Evolutionary conservation across 495 filamentous ascomycete species (phyloP).

Genomic region (Xylaria venustula): DNA sequence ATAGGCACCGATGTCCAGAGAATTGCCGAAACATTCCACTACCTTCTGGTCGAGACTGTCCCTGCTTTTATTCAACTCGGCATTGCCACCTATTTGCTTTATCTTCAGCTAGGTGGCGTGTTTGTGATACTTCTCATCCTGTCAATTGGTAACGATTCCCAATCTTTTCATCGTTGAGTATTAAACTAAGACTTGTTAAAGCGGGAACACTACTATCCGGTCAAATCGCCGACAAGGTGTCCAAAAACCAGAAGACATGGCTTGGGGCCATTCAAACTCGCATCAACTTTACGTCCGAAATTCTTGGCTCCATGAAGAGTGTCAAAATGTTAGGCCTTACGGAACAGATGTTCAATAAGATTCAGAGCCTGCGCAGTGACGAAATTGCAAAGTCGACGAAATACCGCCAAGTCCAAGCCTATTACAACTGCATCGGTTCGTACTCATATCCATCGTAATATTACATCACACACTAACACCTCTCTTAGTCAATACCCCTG

Average conservation of each 20-base stretch:
- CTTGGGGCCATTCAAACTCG: conserved; percentile 34
- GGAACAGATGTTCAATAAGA: conserved; percentile 25
- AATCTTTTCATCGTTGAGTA: too few species aligned
- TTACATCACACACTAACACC: not conserved
- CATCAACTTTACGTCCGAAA: conserved; percentile 30
- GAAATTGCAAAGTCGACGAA: conserved; percentile 41
- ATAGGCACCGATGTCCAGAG: conserved; percentile 29
- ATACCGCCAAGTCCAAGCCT: conserved; percentile 14
- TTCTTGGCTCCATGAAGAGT: conserved; percentile 39
- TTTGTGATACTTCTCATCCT: conserved; percentile 16
- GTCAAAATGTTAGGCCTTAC: conserved; percentile 42
- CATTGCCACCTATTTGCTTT: conserved; percentile 12
- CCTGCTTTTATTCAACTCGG: conserved; percentile 1
- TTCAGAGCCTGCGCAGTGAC: conserved; percentile 51
- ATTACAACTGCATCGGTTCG: conserved; percentile 14
- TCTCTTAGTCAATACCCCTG: conserved; percentile 12
- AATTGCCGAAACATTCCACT: conserved; percentile 16
- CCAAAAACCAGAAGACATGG: conserved; percentile 32
- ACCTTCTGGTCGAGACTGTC: conserved; percentile 2
- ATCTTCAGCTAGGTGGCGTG: conserved; percentile 9
- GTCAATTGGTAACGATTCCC: conserved; percentile 1
- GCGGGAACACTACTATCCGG: conserved; percentile 5
- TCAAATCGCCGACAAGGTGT: not conserved
- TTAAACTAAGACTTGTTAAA: not conserved
- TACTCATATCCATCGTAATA: not conserved